Evolutionary conservation across 495 filamentous ascomycete species (phyloP).

Genomic region (Aspergillus carlsbadensis): DNA sequence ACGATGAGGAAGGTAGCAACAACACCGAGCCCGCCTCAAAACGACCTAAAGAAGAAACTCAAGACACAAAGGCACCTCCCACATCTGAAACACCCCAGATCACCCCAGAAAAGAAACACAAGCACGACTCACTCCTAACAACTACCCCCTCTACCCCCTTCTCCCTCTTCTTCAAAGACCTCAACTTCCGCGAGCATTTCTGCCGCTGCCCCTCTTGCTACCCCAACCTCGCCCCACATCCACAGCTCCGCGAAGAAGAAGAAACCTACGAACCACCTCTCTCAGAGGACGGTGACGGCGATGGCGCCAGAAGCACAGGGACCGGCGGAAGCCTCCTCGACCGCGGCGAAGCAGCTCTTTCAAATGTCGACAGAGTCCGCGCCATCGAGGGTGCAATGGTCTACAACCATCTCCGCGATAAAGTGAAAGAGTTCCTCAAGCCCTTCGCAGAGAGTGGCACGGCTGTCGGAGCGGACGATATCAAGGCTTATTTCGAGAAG

Average conservation of each 20-base stretch:
- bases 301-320: slow-evolving; percentile 53
- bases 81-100: slow-evolving; percentile 21
- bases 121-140: slow-evolving; percentile 46
- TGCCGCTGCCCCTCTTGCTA: slow-evolving; percentile 83
- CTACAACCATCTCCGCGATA: slow-evolving; percentile 92
- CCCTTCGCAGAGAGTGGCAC: slow-evolving; percentile 90
- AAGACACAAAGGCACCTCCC: slow-evolving; percentile 14
- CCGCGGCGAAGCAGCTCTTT: slow-evolving; percentile 84
- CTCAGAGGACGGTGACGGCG: slow-evolving; percentile 56
- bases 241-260: slow-evolving; percentile 88
- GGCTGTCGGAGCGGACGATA: slow-evolving; percentile 87
- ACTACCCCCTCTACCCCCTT: slow-evolving; percentile 52
- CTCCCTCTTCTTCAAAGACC: slow-evolving; percentile 73
- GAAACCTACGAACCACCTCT: slow-evolving; percentile 87
- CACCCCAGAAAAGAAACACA: slow-evolving; percentile 37
- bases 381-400: slow-evolving; percentile 98
- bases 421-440: slow-evolving; percentile 85
- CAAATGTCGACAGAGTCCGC: slow-evolving; percentile 83
- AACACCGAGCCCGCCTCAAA: slow-evolving; percentile 48
- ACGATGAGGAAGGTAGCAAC: slow-evolving; percentile 50
- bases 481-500: slow-evolving; percentile 93
- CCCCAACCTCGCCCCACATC: slow-evolving; percentile 64
- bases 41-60: slow-evolving; percentile 50
- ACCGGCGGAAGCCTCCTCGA: slow-evolving; percentile 73
- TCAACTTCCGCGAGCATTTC: slow-evolving; percentile 67